Evolutionary conservation across 163 green algal genomes (phyloP), one percentile per base, ranked within the genome.

Genomic region (Prototheca cutis): DNA sequence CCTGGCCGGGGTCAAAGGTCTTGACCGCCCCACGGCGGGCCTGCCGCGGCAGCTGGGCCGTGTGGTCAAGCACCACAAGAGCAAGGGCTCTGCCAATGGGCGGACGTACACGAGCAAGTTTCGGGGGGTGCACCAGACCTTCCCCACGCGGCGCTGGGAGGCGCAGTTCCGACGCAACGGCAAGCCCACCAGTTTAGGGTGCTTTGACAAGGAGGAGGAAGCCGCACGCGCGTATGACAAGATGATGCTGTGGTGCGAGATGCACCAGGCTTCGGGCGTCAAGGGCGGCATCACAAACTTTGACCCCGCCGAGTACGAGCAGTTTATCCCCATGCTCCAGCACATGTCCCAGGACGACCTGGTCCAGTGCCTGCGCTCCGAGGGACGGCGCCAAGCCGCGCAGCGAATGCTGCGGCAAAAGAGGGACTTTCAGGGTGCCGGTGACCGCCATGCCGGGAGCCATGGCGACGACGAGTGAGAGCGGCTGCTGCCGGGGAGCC

Each of bases 181-280:
- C 56, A 95, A 93, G 69, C 89, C 89, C 34, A 95, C 89, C 4
- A 88, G 76, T 0, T 69, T 95, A 7, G 88, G 88, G 2, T 95
- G 88, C 79, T 95, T 95, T 67, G 85, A 95, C 73, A 56, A 73
- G 27, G 89, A 96, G 71, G 83, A 93, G 65, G 75, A 95, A 71
- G 89, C 88, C 6, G 87, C 89, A 7, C 77, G 83, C 4, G 89
- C 89, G 1, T 96, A 96, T 70, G 88, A 96, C 80, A 89, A 87
- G 65, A 96, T 96, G 89, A 94, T 94, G 87, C 70, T 96, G 40
- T 96, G 89, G 89, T 90, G 82, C 60, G 85, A 95, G 72, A 74
- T 96, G 62, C 88, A 96, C 75, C 74, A 87, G 23, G 81, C 64
- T 29, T 55, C 54, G 23, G 70, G 69, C 23, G 54, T 78, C 31